phyloP scores from a whole-genome alignment of 768 basidiomycete genomes.

The Xerocomellus dryophilus region DNA sequence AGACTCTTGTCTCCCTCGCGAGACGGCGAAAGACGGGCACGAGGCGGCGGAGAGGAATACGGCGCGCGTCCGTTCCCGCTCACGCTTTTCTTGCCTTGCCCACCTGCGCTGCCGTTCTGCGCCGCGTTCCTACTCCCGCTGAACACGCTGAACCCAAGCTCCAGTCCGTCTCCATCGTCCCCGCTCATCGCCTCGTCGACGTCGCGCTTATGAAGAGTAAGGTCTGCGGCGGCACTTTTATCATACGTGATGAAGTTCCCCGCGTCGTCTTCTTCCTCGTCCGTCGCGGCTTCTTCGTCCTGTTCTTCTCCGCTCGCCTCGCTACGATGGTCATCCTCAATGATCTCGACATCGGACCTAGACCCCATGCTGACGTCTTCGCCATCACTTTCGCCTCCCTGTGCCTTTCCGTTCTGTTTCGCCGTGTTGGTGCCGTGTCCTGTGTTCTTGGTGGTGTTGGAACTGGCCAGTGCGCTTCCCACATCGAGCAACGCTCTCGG shows the following conservation, averaged over 20 bases:
- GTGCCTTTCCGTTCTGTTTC: slow-evolving; percentile 9
- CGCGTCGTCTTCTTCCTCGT: slow-evolving; percentile 11
- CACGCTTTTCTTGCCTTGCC: not conserved
- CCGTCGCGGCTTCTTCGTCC: slow-evolving; percentile 2
- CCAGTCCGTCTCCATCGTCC: not conserved
- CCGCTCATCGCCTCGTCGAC: slow-evolving; percentile 12
- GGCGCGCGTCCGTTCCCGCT: not conserved
- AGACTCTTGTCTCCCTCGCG: slow-evolving; percentile 14
- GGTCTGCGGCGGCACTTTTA: slow-evolving; percentile 15
- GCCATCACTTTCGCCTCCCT: not conserved
- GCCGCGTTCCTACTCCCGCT: not conserved
- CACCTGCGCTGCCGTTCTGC: not conserved
- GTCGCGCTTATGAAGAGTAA: slow-evolving; percentile 13
- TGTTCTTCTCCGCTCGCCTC: slow-evolving; percentile 1
- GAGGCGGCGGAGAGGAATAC: slow-evolving; percentile 9
- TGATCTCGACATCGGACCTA: slow-evolving; percentile 17
- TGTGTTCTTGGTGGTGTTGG: not conserved
- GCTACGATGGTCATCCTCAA: slow-evolving; percentile 2
- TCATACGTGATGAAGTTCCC: slow-evolving; percentile 22
- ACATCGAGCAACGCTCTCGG: not conserved
- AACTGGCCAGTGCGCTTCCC: not conserved
- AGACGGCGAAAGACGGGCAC: slow-evolving; percentile 4
- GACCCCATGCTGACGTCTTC: slow-evolving; percentile 25
- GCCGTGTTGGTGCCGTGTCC: not conserved
- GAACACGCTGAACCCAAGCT: slow-evolving; percentile 25